Evolutionary conservation across 805 yeast species (phyloP), one percentile per base, ranked within the genome.

Genomic region (Allodekkera sacchari): DNA sequence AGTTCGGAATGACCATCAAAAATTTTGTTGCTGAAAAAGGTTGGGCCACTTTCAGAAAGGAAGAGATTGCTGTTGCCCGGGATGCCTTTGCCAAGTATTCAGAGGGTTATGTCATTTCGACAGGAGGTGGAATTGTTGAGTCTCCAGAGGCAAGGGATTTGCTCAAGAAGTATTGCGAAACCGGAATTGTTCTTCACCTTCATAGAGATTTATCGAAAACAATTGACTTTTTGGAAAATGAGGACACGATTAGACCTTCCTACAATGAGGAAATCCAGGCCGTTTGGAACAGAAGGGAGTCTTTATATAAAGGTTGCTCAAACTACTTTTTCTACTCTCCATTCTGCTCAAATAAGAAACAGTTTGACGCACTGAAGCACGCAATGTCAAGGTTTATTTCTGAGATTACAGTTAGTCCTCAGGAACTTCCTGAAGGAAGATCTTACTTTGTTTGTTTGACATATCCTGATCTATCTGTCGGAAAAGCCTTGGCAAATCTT

Each of bases 51-150:
- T 92, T 92, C 68, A 74, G 99, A 38, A 61, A 53, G 18, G 57
- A 63, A 32, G 99, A 92, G 54, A 53, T 64, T 4, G 60, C 57
- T 25, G 59, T 82, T 26, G 70, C 83, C 39, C 56, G 66, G 30
- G 70, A 72, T 28, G 61, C 67, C 19, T 40, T 82, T 13, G 40
- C 52, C 3, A 53, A 63, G 19, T 50, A 55, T 39, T 34, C 57
- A 5, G 48, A 46, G 13, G 80, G 80, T 5, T 64, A 76, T 46
- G 82, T 89, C 15, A 68, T 89, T 33, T 83, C 97, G 0, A 83
- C 96, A 30, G 99, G 99, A 21, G 99, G 99, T 27, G 99, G 99
- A 7, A 66, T 92, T 38, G 94, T 92, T 18, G 97, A 89, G 57
- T 69, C 69, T 24, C 66, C 66, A 6, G 68, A 55, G n/a, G 75